A percentile compares a stretch with the other conserved stretches of the same genome.
These are phyloP conservation scores for Exophiala oligosperma DNA, from an alignment of 2,329 filamentous ascomycete species.

Conservation along the genomic window DNA sequence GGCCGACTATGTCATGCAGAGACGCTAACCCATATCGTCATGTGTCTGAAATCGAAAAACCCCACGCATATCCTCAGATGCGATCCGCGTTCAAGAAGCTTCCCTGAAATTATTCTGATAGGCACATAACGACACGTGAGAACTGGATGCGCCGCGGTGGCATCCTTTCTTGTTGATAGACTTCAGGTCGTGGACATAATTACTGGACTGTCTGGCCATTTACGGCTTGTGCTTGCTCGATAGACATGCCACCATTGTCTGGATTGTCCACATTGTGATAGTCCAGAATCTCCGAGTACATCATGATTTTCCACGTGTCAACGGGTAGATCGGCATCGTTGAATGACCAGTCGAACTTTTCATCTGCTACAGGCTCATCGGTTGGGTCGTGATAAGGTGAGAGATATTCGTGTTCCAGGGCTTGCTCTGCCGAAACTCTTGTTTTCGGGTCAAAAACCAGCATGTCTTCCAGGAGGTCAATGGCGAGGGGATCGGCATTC, in stretches of 20 bases:
- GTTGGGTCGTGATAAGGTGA: conserved; percentile 96
- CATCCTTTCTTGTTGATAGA: background rate
- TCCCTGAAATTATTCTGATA: background rate
- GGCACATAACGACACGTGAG: background rate
- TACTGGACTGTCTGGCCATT: conserved; percentile 26
- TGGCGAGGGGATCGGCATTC: conserved; percentile 88
- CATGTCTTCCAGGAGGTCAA: conserved; percentile 94
- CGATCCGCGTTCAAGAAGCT: background rate
- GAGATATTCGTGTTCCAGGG: conserved; percentile 88
- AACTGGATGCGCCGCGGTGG: background rate
- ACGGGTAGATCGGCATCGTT: conserved; percentile 97
- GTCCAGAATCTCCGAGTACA: conserved; percentile 99
- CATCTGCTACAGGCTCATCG: conserved; percentile 90
- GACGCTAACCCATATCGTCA: background rate
- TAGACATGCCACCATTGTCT: conserved; percentile 27
- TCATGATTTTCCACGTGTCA: conserved; percentile 99
- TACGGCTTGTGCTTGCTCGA: conserved; percentile 29
- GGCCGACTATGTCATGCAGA: background rate
- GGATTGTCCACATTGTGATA: conserved; percentile 84
- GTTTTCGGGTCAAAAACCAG: conserved; percentile 98
- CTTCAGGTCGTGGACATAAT: background rate
- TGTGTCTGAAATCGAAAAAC: too few species aligned
- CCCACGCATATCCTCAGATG: background rate
- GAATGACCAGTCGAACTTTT: conserved; percentile 99
- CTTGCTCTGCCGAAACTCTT: conserved; percentile 82